Evolutionary conservation across 2,329 filamentous ascomycete species (phyloP), one percentile per base, ranked within the genome.

Genomic region (Neopestalotiopsis rosae): DNA sequence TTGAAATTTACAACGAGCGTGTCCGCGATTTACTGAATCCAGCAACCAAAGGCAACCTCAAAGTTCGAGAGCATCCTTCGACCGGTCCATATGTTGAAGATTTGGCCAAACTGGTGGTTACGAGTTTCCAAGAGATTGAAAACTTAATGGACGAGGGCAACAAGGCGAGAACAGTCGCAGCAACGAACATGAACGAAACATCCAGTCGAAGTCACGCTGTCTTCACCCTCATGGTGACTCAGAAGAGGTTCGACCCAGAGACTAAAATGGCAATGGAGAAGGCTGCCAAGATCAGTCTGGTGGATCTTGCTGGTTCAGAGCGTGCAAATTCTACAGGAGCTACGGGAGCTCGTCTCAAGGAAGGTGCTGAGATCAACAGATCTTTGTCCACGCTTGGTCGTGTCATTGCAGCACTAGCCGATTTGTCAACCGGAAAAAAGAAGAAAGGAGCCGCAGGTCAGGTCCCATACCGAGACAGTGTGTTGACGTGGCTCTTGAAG

Each of bases 121-220:
- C 94, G 74, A 95, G 94, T 70, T 98, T 99, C 79, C 87, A 92
- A 67, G 97, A 99, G 79, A 98, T 99, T 73, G 96, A 99, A 77
- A 91, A 98, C 78, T 84, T 99, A 76, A 99, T 99, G 96, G 96
- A 99, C 78, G 95, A 98, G 82, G 96, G 96, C 76, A 99, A 99
- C 86, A 99, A 99, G 83, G 96, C 96, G 42, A 89, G 96, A 85
- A 99, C 96, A 0, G 96, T 99, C 52, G 96, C 96, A 3, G 96
- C 96, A 7, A 99, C 96, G 52, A 99, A 98, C 87, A 99, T 99
- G 96, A 99, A 99, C 86, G 96, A 98, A 82, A 99, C 97, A 0
- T 98, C 94, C 70, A 97, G 94, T 88, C 92, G 96, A 85, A 98
- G 95, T 79, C 96, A 99, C 81, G 96, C 96, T 56, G 97, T 99